Conservation (phyloP, 225 moss, liverwort and hornwort species). For the Rhytidiadelphus loreus region DNA sequence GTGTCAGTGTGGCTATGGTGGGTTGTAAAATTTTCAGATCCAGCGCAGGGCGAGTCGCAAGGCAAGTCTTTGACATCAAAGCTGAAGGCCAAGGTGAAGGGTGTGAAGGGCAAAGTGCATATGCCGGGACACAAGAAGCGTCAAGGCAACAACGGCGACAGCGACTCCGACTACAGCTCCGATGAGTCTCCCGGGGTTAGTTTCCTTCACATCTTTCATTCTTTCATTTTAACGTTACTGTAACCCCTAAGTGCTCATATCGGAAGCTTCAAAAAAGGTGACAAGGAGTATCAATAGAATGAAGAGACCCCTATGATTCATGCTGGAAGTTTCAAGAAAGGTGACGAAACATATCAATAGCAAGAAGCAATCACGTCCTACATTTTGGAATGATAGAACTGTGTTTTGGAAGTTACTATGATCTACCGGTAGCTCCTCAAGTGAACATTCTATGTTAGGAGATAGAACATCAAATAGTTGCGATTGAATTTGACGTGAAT, state of each 20-base stretch:
- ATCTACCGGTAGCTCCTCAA: background rate
- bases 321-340: background rate
- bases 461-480: no score
- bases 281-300: no score
- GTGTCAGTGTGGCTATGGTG: background rate
- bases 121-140: slow-evolving; percentile 20
- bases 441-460: background rate
- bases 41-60: slow-evolving; percentile 13
- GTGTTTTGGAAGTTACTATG: background rate
- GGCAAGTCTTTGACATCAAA: slow-evolving; percentile 33
- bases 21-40: background rate
- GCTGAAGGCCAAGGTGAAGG: slow-evolving; percentile 44
- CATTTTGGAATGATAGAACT: background rate
- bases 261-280: background rate
- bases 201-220: background rate
- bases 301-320: no score
- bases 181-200: slow-evolving; percentile 18
- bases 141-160: background rate
- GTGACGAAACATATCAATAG: background rate
- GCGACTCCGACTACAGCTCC: slow-evolving; percentile 7
- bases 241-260: background rate
- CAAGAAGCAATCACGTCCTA: background rate
- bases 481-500: background rate
- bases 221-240: background rate
- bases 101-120: slow-evolving; percentile 33